Conservation (phyloP, 345 rosid genomes). For the Physaria fendleri region DNA sequence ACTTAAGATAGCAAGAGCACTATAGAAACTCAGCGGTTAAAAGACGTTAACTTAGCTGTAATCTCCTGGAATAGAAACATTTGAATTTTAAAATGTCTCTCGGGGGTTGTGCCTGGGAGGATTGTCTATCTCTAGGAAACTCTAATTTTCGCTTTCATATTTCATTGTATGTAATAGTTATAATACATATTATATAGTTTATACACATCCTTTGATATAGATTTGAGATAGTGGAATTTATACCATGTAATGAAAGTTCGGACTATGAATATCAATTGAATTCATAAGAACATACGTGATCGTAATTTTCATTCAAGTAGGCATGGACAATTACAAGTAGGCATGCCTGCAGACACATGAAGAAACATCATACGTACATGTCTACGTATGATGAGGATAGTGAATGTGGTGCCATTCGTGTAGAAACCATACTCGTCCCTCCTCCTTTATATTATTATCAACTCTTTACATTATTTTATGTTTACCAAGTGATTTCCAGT, state of each 20-base stretch:
- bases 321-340: too few species aligned
- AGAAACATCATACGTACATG: slow-evolving; percentile 11
- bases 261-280: not conserved
- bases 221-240: not conserved
- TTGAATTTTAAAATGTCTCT: too few species aligned
- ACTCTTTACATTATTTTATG: slow-evolving; percentile 10
- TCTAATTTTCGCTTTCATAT: too few species aligned
- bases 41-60: too few species aligned
- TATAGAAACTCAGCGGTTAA: too few species aligned
- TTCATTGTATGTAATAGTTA: too few species aligned
- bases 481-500: slow-evolving; percentile 22
- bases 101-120: too few species aligned
- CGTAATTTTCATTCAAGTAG: not conserved
- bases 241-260: not conserved
- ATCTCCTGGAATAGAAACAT: too few species aligned
- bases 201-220: not conserved
- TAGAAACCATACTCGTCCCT: slow-evolving; percentile 29
- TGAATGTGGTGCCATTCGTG: slow-evolving; percentile 30
- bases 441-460: slow-evolving; percentile 22
- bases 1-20: too few species aligned
- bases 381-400: slow-evolving; percentile 3
- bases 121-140: too few species aligned
- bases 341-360: too few species aligned
- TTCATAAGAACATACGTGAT: not conserved
- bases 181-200: not conserved